Base-by-base conservation (phyloP, 164 flowering plant species). In the Magnolia kwangsiensis region DNA sequence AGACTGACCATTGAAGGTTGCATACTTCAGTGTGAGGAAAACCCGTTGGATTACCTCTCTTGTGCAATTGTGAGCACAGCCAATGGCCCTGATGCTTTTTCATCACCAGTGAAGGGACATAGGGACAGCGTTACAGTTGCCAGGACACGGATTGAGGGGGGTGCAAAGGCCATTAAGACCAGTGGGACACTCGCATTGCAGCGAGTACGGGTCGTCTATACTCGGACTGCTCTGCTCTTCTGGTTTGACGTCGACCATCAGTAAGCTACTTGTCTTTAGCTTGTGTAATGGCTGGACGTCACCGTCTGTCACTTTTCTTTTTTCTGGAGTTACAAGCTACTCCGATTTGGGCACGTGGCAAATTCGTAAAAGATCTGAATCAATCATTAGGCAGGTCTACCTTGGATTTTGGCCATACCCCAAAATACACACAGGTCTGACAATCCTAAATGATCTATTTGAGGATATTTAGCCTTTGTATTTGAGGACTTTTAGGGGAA, bases 91-190 rank as follows among this genome's bases (percentile, higher is more conserved):
- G 78, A 82, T 31, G 63, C 77, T 4, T 68, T 83, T 1, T 24
- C 86, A 31, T 50, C 91, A 20, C 50, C 83, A 0, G 68, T 73
- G 19, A 87, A 86, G 84, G 74, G 71, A 7, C 65, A 31, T 37
- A 81, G 87, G 7, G 84, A 90, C 80, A 74, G 94, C 66, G 97
- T 96, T 6, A 81, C 88, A 1, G 98, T 96, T 23, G 84, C 89
- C 5, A 83, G 84, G 29, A 94, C 99, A 27, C 89, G 95, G 31
- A 96, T 96, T 59, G 97, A 96, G 86, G 99, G 99, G 8, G 99
- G 98, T 31, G 89, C 92, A 4, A 96, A 89, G 84, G 99, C 98
- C 58, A 94, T 96, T 68, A 71, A 82, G n/a, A 92, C 97, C 7
- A 87, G 83, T 50, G 99, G 96, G 23, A 85, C 86, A 77, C 84